These are phyloP conservation scores for Aphanomyces stellatus DNA, from an alignment of 352 stramenopile species.

Conservation along the genomic window DNA sequence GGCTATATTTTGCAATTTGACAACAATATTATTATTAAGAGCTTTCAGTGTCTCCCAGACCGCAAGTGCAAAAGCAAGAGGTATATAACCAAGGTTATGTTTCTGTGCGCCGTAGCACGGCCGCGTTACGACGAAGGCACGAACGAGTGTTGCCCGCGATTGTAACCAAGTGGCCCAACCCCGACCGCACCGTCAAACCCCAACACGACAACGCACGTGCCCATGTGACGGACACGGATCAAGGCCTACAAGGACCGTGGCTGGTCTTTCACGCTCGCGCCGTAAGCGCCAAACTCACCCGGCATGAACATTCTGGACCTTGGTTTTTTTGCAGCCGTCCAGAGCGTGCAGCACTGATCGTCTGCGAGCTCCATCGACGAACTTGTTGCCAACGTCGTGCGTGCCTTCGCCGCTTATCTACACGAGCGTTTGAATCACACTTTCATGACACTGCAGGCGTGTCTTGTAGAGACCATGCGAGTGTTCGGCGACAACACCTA, in stretches of 20 bases:
- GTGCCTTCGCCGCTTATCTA: background rate
- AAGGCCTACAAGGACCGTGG: background rate
- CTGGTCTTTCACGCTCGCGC: too few relatives aligned
- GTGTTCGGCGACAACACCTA: background rate
- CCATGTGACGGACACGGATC: too few relatives aligned
- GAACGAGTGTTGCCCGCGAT: background rate
- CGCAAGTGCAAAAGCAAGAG: too few relatives aligned
- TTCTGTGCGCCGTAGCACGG: too few relatives aligned
- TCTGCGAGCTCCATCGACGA: background rate
- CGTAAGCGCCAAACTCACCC: background rate
- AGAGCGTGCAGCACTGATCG: too few relatives aligned
- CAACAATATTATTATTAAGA: too few relatives aligned
- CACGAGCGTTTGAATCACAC: background rate
- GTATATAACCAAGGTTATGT: too few relatives aligned
- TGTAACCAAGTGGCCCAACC: background rate
- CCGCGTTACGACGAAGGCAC: too few relatives aligned
- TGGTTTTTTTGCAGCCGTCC: background rate
- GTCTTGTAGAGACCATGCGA: background rate
- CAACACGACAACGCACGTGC: background rate
- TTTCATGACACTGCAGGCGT: background rate
- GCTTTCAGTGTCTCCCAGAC: too few relatives aligned
- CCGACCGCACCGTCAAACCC: background rate
- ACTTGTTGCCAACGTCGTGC: too few relatives aligned
- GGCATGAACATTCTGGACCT: background rate
- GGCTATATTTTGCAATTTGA: too few relatives aligned